Conservation (phyloP, 208 protist species). For the Leishmania mexicana region DNA sequence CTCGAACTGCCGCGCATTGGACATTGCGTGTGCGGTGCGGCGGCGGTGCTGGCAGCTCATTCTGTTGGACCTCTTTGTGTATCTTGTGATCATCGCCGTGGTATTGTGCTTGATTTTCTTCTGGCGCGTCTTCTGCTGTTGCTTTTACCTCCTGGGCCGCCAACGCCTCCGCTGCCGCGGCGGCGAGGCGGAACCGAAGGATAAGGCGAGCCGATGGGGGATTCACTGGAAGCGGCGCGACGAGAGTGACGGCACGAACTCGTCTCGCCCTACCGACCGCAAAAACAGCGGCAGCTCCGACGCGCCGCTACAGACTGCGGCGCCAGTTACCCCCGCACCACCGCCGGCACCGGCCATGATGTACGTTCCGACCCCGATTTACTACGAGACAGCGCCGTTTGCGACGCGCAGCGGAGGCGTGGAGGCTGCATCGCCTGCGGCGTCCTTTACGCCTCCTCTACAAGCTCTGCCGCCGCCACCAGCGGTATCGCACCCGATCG, state of each 20-base stretch:
- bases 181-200: neutral
- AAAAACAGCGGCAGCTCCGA: neutral
- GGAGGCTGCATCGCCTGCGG: neutral
- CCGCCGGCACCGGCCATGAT: neutral
- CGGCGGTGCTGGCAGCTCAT: constrained; percentile 26
- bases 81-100: constrained; percentile 16
- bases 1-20: constrained; percentile 29
- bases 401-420: neutral
- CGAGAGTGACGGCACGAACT: neutral
- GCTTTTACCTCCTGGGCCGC: constrained; percentile 1
- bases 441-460: constrained; percentile 5
- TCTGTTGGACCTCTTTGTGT: constrained; percentile 23
- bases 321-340: neutral
- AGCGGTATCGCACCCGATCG: neutral
- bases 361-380: neutral
- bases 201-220: neutral
- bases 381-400: neutral
- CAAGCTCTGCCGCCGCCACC: constrained; percentile 4
- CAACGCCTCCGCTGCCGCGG: neutral
- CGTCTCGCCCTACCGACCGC: neutral
- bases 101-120: constrained; percentile 32
- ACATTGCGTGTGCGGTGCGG: constrained; percentile 31
- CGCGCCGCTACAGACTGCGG: too few relatives aligned
- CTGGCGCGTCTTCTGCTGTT: constrained; percentile 33
- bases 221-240: neutral